Evolutionary conservation across 2,329 filamentous ascomycete species (phyloP).

Genomic region (Davidsoniella eucalypti): DNA sequence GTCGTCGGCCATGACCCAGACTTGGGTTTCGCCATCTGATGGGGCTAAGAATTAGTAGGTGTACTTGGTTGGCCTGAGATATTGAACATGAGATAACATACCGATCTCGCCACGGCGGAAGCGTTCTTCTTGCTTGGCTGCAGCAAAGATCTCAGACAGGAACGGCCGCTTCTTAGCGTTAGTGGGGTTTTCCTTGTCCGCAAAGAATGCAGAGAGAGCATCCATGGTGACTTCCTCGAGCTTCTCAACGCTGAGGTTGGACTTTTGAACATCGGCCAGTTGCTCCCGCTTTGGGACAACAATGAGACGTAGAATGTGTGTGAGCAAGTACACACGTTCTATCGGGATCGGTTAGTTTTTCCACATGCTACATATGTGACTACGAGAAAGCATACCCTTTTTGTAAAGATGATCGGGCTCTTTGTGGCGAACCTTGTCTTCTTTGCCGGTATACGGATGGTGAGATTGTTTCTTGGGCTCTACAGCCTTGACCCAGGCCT

Average conservation of each 20-base stretch:
- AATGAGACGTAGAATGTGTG: constrained; percentile 43
- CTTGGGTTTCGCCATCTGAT: constrained; percentile 29
- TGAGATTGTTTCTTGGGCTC: constrained; percentile 64
- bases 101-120: constrained; percentile 41
- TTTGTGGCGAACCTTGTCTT: constrained; percentile 45
- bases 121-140: constrained; percentile 39
- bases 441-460: constrained; percentile 52
- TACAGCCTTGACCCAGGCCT: constrained; percentile 59
- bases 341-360: constrained; percentile 2
- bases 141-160: constrained; percentile 44
- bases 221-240: constrained; percentile 43
- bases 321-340: constrained; percentile 44
- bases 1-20: constrained; percentile 37
- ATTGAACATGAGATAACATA: constrained; percentile 19
- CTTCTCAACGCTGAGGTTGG: constrained; percentile 35
- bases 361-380: constrained; percentile 1
- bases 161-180: constrained; percentile 39
- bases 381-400: constrained; percentile 30
- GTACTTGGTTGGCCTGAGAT: constrained; percentile 11
- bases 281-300: constrained; percentile 33
- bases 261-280: constrained; percentile 34
- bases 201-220: constrained; percentile 40
- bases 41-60: background rate
- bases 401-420: constrained; percentile 61
- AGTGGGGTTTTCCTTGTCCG: constrained; percentile 34